Evolutionary conservation across 148 eudicot genomes (phyloP).

Genomic region (Rhododendron kiyosumense): DNA sequence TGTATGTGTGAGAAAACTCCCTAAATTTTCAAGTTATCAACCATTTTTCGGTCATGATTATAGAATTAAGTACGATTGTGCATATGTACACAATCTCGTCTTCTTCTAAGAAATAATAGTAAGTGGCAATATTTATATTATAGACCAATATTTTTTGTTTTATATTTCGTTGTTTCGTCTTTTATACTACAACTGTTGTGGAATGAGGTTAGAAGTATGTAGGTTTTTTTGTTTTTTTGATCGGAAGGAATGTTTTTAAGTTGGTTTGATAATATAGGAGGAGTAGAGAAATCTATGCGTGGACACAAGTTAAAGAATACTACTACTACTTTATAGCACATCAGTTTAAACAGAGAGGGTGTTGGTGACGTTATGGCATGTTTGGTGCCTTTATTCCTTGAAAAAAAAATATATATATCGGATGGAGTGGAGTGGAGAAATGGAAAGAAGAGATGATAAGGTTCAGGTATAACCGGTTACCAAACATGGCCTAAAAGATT

Average conservation of each 20-base stretch:
- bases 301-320: neutral
- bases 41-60: too few relatives aligned
- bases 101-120: too few relatives aligned
- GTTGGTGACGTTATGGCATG: neutral
- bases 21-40: too few relatives aligned
- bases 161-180: neutral
- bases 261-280: neutral
- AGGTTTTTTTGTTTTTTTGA: too few relatives aligned
- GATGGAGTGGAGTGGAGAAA: neutral
- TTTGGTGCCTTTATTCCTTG: neutral
- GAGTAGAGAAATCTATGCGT: neutral
- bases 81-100: too few relatives aligned
- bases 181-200: neutral
- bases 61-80: too few relatives aligned
- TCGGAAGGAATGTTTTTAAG: too few relatives aligned
- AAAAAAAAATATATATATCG: neutral
- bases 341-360: neutral
- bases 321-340: neutral
- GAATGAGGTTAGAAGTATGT: neutral
- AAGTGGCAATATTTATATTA: too few relatives aligned
- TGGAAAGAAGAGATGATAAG: neutral
- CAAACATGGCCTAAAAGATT: neutral
- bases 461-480: neutral
- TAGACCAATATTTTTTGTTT: neutral
- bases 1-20: too few relatives aligned